Evolutionary conservation across 768 basidiomycete species (phyloP).

Genomic region (Kwoniella bestiolae): DNA sequence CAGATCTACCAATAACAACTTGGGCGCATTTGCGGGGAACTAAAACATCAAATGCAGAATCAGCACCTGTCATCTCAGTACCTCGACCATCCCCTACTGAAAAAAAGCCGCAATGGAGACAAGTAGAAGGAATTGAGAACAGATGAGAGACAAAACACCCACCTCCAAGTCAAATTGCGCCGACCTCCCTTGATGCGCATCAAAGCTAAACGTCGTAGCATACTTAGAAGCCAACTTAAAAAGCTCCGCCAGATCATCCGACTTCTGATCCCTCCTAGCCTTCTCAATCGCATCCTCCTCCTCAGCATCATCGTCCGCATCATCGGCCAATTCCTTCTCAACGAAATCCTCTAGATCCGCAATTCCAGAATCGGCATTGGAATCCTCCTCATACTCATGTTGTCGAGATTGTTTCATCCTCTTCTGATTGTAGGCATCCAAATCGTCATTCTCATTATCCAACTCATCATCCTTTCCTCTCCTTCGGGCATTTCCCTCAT

Average conservation of each 20-base stretch:
- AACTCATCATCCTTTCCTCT: constrained; percentile 61
- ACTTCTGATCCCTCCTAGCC: constrained; percentile 43
- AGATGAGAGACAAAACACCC: constrained; percentile 47
- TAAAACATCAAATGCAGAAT: constrained; percentile 53
- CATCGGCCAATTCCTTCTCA: constrained; percentile 45
- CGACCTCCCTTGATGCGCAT: constrained; percentile 58
- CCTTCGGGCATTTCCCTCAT: constrained; percentile 36
- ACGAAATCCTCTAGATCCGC: constrained; percentile 51
- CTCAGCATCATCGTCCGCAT: constrained; percentile 68
- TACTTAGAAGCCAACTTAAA: constrained; percentile 65
- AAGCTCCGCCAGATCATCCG: constrained; percentile 50
- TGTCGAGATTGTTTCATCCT: constrained; percentile 59
- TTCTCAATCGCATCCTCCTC: constrained; percentile 75
- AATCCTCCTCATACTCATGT: constrained; percentile 66
- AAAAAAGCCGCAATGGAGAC: too few relatives aligned
- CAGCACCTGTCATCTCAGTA: not conserved
- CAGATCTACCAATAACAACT: constrained; percentile 89
- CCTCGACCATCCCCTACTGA: not conserved
- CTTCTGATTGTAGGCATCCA: constrained; percentile 62
- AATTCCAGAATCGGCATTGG: constrained; percentile 57
- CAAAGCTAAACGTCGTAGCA: constrained; percentile 75
- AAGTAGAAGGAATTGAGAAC: not conserved
- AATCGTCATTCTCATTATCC: constrained; percentile 63
- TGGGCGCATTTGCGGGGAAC: constrained; percentile 87
- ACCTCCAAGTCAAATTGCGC: constrained; percentile 87